Base-by-base conservation (phyloP, 805 yeast species). In the Candida hungchunana region DNA sequence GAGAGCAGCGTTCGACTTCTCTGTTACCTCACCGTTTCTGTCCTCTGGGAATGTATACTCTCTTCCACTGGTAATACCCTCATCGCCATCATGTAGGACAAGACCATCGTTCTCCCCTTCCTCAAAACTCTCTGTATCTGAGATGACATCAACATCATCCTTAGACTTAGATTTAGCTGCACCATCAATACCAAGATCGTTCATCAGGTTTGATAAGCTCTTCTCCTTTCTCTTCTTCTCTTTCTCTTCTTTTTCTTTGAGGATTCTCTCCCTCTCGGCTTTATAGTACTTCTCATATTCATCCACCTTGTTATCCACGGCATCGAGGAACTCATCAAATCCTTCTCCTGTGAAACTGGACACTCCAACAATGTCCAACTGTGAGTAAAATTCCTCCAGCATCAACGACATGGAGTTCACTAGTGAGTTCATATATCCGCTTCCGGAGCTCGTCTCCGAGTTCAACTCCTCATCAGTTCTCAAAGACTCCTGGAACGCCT, bases 261-360 rank as follows among this genome's bases (percentile, higher is more conserved):
- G 55, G 12, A 90, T 77, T 51, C 83, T 68, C 40, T 90, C 96
- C 55, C 96, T 75, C 63, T 93, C 97, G 7, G 79, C 79, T 52
- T 77, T 77, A 59, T 93, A 93, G 51, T 69, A 89, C 41, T 78
- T 77, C 40, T 87, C 77, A 59, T 82, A 93, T 60, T 93, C 99
- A 25, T 79, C 85, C 31, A 81, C 88, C 62, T 93, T 93, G 40
- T 74, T 71, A 51, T 86, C 95, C 5, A 93, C 93, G 1, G 86
- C 83, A n/a, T 64, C 67, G 52, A 90, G 58, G 53, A 93, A 90
- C 16, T 88, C 95, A 55, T 88, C 96, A 56, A 93, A 85, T 0
- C 99, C 99, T 3, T 71, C 82, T 13, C 98, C 99, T 0, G 97
- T 89, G 53, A 77, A 83, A 29, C 97, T 78, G 29, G 96, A 86